Base-by-base conservation (phyloP, 495 filamentous ascomycete species). In the Daldinia vernicosa region DNA sequence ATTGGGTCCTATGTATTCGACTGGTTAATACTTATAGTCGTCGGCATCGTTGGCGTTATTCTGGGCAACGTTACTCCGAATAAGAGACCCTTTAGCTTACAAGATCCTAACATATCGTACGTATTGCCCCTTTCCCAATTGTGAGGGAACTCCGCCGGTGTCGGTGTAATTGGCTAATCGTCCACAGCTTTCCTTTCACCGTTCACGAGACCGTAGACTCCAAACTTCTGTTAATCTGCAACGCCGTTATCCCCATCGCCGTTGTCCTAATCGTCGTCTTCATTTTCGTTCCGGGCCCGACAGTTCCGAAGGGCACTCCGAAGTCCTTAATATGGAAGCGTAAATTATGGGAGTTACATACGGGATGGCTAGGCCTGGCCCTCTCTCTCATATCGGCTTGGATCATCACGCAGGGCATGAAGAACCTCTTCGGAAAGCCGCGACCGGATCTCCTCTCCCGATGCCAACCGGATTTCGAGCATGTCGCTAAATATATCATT, bases 391-490 rank as follows among this genome's bases (percentile, higher is more conserved):
- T 85, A 30, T 78, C 87, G 11, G 84, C 90, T 1, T 95, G 93
- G 81, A 85, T 93, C 50, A 89, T 95, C 40, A 95, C 92, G 3
- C 90, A 91, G 50, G 90, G 87, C 12, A 86, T 97, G 79, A 97
- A 97, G 83, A 95, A 93, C 79, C 84, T 92, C 2, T 93, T 91
- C 68, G 93, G 93, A 39, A 96, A 95, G 76, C 93, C 93, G 9
- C 81, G 93, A 66, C 93, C 93, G 0, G 93, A 97, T 82, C 77
- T 97, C 6, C 88, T 97, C 32, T 85, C 84, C 62, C 84, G 92
- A 56, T 93, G 92, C 76, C 78, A 86, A 63, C 90, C 90, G 15
- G 82, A 86, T 63, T 33, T 84, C 8, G 77, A 60, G n/a, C 83
- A 86, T 60, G 53, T 81, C 1, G 33, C 45, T 5, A 39, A 80